phyloP scores from a whole-genome alignment of 2,329 filamentous ascomycete species.

The Epichloe gansuensis region DNA sequence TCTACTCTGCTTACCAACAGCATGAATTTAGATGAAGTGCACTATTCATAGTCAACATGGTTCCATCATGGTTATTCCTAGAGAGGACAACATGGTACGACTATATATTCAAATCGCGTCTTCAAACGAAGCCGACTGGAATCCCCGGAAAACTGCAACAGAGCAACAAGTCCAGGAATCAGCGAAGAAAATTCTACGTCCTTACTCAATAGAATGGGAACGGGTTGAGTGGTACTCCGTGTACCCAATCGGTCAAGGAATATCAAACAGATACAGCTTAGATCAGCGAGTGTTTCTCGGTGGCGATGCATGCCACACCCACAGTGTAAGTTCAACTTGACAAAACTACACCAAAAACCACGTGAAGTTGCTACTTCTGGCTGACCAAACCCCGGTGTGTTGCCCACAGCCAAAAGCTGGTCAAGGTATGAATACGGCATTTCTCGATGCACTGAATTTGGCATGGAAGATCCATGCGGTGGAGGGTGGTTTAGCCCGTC shows the following conservation, averaged over 20 bases:
- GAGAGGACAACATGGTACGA: constrained; percentile 56
- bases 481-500: constrained; percentile 66
- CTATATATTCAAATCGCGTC: constrained; percentile 58
- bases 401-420: constrained; percentile 57
- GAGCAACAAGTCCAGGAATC: constrained; percentile 50
- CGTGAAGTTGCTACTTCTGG: not conserved
- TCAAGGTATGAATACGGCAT: constrained; percentile 71
- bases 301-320: constrained; percentile 70
- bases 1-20: constrained; percentile 19
- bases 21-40: constrained; percentile 47
- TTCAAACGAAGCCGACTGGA: constrained; percentile 48
- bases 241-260: constrained; percentile 65
- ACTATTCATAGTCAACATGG: constrained; percentile 64
- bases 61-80: constrained; percentile 70
- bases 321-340: constrained; percentile 43
- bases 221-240: constrained; percentile 63
- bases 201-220: constrained; percentile 57
- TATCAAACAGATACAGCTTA: constrained; percentile 54
- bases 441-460: constrained; percentile 73
- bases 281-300: constrained; percentile 62
- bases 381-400: not conserved
- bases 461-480: constrained; percentile 96
- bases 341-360: not conserved
- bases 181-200: constrained; percentile 52
- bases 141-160: constrained; percentile 50